These are phyloP conservation scores for Suillus brevipes DNA, from an alignment of 768 basidiomycete genomes.

Conservation along the genomic window DNA sequence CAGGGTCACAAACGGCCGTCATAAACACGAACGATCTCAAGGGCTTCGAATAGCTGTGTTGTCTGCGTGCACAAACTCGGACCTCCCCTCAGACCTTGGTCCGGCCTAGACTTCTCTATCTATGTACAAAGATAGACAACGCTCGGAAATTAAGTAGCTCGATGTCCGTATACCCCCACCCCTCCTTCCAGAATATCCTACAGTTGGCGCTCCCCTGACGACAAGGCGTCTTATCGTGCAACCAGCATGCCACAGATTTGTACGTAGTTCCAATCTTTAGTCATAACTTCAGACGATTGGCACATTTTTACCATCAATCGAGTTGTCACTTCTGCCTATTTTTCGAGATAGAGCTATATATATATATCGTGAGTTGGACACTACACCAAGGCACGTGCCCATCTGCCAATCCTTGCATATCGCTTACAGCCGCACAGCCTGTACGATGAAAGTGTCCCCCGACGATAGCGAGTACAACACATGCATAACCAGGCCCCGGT, in stretches of 20 bases:
- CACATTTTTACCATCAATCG: neutral
- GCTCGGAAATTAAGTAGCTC: neutral
- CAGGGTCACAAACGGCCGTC: slow-evolving; percentile 3
- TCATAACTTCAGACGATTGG: neutral
- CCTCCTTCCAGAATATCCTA: neutral
- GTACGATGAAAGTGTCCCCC: neutral
- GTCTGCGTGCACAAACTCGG: neutral
- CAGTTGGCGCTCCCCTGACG: neutral
- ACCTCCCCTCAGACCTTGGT: neutral
- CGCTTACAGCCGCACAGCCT: neutral
- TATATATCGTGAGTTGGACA: neutral
- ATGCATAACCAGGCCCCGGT: neutral
- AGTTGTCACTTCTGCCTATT: neutral
- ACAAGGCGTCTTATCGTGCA: neutral
- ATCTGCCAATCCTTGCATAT: neutral
- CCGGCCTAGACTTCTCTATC: neutral
- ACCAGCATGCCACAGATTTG: neutral
- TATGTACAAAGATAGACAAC: neutral
- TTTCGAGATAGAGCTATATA: neutral
- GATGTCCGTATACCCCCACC: neutral
- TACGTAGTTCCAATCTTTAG: neutral
- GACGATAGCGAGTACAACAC: too few relatives aligned
- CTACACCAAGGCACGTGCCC: neutral
- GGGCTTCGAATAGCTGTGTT: neutral
- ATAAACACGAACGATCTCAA: neutral